phyloP scores from a whole-genome alignment of 208 protist species.

The Wallacemonas sp. region DNA sequence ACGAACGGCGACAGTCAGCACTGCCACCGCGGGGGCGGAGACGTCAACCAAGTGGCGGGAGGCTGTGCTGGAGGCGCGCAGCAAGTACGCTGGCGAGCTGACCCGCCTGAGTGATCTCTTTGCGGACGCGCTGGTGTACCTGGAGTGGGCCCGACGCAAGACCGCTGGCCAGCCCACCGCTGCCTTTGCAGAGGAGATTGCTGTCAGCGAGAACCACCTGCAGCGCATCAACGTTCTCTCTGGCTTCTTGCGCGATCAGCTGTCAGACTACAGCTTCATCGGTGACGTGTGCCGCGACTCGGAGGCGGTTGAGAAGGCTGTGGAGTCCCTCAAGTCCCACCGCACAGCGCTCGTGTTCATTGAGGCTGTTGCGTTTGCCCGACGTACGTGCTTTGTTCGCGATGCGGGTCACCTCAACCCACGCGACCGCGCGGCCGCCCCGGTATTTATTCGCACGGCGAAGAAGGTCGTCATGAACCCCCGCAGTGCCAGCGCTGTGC shows the following conservation, averaged over 20 bases:
- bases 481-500: conserved; percentile 40
- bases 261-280: conserved; percentile 85
- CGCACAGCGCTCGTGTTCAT: conserved; percentile 75
- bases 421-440: conserved; percentile 59
- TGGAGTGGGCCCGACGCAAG: conserved; percentile 71
- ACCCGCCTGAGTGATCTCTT: conserved; percentile 77
- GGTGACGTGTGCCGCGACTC: conserved; percentile 46
- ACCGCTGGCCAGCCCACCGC: conserved; percentile 36
- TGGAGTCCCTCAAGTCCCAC: conserved; percentile 44
- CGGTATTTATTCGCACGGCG: conserved; percentile 86
- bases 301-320: conserved; percentile 29
- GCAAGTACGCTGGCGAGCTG: conserved; percentile 69
- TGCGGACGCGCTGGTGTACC: conserved; percentile 75
- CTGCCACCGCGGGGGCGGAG: background rate
- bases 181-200: conserved; percentile 39
- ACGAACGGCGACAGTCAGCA: conserved; percentile 3
- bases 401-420: conserved; percentile 62
- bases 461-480: conserved; percentile 69
- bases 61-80: conserved; percentile 43
- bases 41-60: conserved; percentile 29
- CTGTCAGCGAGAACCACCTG: conserved; percentile 58
- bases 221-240: conserved; percentile 62
- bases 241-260: conserved; percentile 65
- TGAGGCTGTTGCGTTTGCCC: conserved; percentile 54
- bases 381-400: conserved; percentile 68